Percentiles rank a stretch among this genome's conserved stretches.
Evolutionary conservation across 805 yeast species (phyloP).

Genomic region (Wickerhamiella vanderwaltii): DNA sequence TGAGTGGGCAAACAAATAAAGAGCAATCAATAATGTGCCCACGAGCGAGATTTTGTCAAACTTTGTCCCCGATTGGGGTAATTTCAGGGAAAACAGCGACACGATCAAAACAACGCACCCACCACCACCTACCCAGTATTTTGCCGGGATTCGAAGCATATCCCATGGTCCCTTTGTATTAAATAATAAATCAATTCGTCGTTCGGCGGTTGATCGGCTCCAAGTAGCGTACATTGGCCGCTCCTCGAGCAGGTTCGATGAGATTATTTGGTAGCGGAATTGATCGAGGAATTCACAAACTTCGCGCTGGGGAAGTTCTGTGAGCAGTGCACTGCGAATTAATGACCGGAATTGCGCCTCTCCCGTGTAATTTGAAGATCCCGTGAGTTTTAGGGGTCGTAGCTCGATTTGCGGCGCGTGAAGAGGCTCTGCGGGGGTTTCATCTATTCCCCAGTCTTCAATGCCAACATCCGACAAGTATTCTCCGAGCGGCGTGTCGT

Average conservation of each 20-base stretch:
- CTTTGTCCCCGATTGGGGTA: not conserved
- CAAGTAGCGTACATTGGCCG: slow-evolving; percentile 24
- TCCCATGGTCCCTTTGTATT: slow-evolving; percentile 16
- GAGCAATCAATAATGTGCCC: slow-evolving; percentile 21
- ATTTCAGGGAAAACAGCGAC: slow-evolving; percentile 21
- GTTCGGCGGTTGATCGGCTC: slow-evolving; percentile 15
- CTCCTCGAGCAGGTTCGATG: slow-evolving; percentile 38
- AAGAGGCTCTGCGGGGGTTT: slow-evolving; percentile 4
- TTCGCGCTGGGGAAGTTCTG: slow-evolving; percentile 23
- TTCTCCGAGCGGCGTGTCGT: slow-evolving; percentile 25
- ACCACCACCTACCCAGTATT: slow-evolving; percentile 27
- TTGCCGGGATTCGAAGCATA: slow-evolving; percentile 10
- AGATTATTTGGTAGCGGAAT: slow-evolving; percentile 38
- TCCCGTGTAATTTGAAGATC: slow-evolving; percentile 8
- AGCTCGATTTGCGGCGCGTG: slow-evolving; percentile 6
- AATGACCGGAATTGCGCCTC: slow-evolving; percentile 20
- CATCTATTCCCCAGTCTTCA: slow-evolving; percentile 28
- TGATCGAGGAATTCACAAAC: slow-evolving; percentile 35
- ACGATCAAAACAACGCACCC: slow-evolving; percentile 28
- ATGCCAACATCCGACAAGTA: slow-evolving; percentile 22
- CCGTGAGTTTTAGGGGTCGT: slow-evolving; percentile 14
- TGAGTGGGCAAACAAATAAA: slow-evolving; percentile 27
- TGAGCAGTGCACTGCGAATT: slow-evolving; percentile 21
- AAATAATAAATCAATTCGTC: slow-evolving; percentile 17
- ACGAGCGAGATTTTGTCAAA: slow-evolving; percentile 18